Percentiles rank a stretch among this genome's conserved stretches.
These are phyloP conservation scores for Ampelocalamus luodianensis DNA, from an alignment of 176 grass and related monocot genomes.

Conservation along the genomic window DNA sequence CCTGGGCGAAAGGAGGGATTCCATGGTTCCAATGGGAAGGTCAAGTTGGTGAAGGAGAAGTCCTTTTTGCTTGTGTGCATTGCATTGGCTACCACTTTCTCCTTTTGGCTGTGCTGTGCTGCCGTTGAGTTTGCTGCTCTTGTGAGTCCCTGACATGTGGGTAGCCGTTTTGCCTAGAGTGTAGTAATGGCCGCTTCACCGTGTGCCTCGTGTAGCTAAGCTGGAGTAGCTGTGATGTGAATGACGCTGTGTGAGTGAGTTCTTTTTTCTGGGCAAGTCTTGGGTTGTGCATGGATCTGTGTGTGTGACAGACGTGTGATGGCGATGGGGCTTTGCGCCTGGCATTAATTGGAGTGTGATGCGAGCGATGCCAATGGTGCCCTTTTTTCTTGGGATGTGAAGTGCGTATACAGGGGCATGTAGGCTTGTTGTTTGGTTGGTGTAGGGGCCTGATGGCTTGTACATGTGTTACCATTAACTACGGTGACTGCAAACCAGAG, in stretches of 20 bases:
- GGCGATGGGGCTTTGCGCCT: slow-evolving; percentile 16
- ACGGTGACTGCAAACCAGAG: not conserved
- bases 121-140: not conserved
- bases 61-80: not conserved
- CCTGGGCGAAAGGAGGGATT: not conserved
- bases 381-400: slow-evolving; percentile 2
- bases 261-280: slow-evolving; percentile 22
- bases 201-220: not conserved
- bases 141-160: slow-evolving; percentile 15
- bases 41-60: not conserved
- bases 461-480: slow-evolving; percentile 21
- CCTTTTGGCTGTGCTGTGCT: slow-evolving; percentile 8
- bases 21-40: not conserved
- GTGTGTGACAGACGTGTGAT: not conserved
- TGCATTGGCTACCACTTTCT: not conserved
- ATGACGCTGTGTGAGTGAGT: not conserved
- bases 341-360: slow-evolving; percentile 23
- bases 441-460: not conserved
- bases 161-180: slow-evolving; percentile 28
- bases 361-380: not conserved
- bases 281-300: not conserved
- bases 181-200: not conserved
- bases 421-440: not conserved
- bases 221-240: not conserved
- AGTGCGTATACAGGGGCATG: not conserved